phyloP scores from a whole-genome alignment of 176 grass and related monocot species.

The Lolium multiflorum region DNA sequence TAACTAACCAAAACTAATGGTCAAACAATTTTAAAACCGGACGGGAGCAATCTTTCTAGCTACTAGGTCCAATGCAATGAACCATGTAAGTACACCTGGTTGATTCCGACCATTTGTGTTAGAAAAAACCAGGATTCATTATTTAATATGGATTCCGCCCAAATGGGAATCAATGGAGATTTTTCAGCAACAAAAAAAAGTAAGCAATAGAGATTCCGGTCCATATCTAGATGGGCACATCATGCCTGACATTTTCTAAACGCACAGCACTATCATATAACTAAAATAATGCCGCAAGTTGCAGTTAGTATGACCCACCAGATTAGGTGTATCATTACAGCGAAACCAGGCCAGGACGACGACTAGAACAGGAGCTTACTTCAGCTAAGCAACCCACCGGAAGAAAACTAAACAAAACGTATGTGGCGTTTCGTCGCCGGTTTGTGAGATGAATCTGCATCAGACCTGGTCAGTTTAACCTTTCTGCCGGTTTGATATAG shows the following conservation, averaged over 20 bases:
- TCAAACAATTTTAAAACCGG: neutral
- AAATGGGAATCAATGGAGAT: slow-evolving; percentile 24
- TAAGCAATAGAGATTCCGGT: slow-evolving; percentile 15
- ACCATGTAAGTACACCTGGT: neutral
- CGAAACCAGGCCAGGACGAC: slow-evolving; percentile 16
- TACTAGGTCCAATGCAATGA: neutral
- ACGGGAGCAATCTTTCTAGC: neutral
- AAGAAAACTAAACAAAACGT: neutral
- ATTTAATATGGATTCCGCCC: neutral
- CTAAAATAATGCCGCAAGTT: neutral
- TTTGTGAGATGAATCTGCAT: slow-evolving; percentile 22
- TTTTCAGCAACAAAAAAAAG: too few relatives aligned
- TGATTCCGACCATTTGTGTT: slow-evolving; percentile 30
- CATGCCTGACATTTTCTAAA: slow-evolving; percentile 12
- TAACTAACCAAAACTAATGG: neutral
- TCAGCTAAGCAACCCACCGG: neutral
- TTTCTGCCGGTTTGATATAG: neutral
- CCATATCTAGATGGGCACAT: neutral
- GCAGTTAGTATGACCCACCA: neutral
- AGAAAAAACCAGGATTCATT: neutral
- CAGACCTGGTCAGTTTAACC: neutral
- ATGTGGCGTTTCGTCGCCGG: slow-evolving; percentile 36
- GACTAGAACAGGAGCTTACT: neutral
- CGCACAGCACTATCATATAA: neutral
- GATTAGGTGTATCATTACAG: slow-evolving; percentile 16